Conservation (phyloP, 257 asterid genomes). For the Cynanchum wilfordii region DNA sequence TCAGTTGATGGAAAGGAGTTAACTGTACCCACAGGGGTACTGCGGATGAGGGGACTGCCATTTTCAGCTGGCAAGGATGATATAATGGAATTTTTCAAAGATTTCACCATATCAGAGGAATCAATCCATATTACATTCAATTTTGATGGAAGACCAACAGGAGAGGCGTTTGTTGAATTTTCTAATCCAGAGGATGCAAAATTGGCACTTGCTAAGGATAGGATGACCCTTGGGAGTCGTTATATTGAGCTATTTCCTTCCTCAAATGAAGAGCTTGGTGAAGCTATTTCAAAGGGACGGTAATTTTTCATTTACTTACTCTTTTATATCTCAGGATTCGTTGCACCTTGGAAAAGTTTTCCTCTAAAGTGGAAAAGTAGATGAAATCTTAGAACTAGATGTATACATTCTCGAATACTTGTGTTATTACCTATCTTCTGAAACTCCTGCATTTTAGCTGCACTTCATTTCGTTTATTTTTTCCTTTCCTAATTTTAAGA, state of each 20-base stretch:
- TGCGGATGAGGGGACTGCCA: conserved; percentile 85
- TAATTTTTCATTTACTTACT: background rate
- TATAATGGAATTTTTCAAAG: conserved; percentile 70
- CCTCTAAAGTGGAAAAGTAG: background rate
- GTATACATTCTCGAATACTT: background rate
- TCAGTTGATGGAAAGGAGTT: conserved; percentile 54
- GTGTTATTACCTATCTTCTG: background rate
- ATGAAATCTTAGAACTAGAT: background rate
- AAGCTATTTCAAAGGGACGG: conserved; percentile 53
- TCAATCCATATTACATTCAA: conserved; percentile 53
- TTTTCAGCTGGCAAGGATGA: conserved; percentile 90
- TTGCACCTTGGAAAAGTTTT: background rate
- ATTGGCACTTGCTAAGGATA: conserved; percentile 73
- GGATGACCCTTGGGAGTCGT: conserved; percentile 90
- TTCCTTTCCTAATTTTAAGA: background rate
- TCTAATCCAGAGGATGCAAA: conserved; percentile 63
- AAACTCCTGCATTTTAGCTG: background rate
- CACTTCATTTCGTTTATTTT: too few species aligned
- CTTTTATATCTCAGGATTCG: background rate
- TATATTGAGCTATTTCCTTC: conserved; percentile 78
- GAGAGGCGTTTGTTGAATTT: conserved; percentile 95
- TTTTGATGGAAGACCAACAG: conserved; percentile 69
- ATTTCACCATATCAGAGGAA: conserved; percentile 56
- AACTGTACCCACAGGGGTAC: conserved; percentile 47
- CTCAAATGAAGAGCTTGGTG: conserved; percentile 54